These are phyloP conservation scores for Tilletia horrida DNA, from an alignment of 1,284 basidiomycete species.

Conservation along the genomic window DNA sequence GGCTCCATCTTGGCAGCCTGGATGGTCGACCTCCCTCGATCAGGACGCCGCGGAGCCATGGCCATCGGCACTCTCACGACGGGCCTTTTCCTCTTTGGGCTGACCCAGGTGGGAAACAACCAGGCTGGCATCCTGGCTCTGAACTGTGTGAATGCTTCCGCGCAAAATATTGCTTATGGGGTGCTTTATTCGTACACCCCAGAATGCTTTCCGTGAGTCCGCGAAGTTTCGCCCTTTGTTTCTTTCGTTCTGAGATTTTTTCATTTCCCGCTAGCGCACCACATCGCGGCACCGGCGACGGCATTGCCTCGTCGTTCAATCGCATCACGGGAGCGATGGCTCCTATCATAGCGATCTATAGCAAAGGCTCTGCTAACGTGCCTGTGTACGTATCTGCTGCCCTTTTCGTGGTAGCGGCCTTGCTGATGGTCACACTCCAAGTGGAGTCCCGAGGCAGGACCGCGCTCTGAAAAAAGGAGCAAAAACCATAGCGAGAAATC, in stretches of 20 bases:
- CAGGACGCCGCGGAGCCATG: conserved; percentile 51
- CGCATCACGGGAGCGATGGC: conserved; percentile 47
- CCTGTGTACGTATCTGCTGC: conserved; percentile 46
- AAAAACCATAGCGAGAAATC: too few species aligned
- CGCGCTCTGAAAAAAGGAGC: conserved; percentile 10
- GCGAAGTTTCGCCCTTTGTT: too few species aligned
- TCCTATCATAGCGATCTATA: conserved; percentile 50
- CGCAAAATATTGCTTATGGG: conserved; percentile 31
- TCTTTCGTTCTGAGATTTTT: not conserved
- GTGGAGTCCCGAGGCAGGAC: conserved; percentile 31
- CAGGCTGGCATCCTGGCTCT: conserved; percentile 41
- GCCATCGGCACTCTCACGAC: conserved; percentile 50
- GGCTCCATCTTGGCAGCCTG: conserved; percentile 51
- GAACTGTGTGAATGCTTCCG: conserved; percentile 30
- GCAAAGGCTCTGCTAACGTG: not conserved
- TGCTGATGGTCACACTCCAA: conserved; percentile 32
- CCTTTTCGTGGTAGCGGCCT: conserved; percentile 33
- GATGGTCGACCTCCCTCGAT: conserved; percentile 48
- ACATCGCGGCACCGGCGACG: conserved; percentile 51
- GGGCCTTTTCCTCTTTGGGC: conserved; percentile 53
- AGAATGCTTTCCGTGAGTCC: conserved; percentile 39
- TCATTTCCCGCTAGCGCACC: conserved; percentile 30
- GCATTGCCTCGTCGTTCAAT: conserved; percentile 48
- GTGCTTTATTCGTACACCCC: conserved; percentile 50
- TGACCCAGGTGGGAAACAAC: conserved; percentile 37